Base-by-base conservation (phyloP, 352 stramenopile genomes). In the Globisporangium polare region DNA sequence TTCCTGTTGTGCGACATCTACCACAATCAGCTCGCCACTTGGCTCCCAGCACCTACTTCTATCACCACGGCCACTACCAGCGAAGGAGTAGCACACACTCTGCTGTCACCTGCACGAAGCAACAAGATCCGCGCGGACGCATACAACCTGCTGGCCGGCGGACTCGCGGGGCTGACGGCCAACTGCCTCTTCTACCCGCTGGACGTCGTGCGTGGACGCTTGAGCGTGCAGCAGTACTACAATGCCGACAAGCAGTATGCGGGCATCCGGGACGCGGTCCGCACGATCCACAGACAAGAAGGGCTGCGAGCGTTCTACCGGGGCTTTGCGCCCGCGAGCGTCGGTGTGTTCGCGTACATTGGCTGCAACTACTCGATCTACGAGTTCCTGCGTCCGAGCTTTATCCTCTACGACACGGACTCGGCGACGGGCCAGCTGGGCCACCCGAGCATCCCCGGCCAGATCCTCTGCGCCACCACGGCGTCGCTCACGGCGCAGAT, bases 321-420 rank as follows among this genome's bases (percentile, higher is more conserved):
- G 17, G 86, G 86, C 22, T 94, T 93, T 68, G 67, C 61, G 2
- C 73, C 82, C 8, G 78, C 83, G 29, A 92, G 73, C 60, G 64
- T 94, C 43, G 86, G 86, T 5, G 78, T 90, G 9, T 91, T 90
- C 60, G 75, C 74, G 37, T 95, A 93, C 74, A 93, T 94, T 43
- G 86, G 86, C 39, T 86, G 83, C 63, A 94, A 92, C 65, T 88
- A 90, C 65, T 73, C 85, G 15, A 80, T 94, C 15, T 95, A 95
- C 65, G 86, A 94, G 66, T 89, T 77, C 37, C 64, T 93, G n/a
- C 81, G 86, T 0, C 86, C 86, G 15, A 73, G 87, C 22, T 89
- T 94, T 31, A 77, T 92, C 54, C 65, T 92, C 18, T 92, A 94
- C 72, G 78, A 92, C 65, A 86, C 68, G 0, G 75, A 86, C 57